These are phyloP conservation scores for Spencermartinsiella europaea DNA, from an alignment of 805 yeast species.

Conservation along the genomic window DNA sequence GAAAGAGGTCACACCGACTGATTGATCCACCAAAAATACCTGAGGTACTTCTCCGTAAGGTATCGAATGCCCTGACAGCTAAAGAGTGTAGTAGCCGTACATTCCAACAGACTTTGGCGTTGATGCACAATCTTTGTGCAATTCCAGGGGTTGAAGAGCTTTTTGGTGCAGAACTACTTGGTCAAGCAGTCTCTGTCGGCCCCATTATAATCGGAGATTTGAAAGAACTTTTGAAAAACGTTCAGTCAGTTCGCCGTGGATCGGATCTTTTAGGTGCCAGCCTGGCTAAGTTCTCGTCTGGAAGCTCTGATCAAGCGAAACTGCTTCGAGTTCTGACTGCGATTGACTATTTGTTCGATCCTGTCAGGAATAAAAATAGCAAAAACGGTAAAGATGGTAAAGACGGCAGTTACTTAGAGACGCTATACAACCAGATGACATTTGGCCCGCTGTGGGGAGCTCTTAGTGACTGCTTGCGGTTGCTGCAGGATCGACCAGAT, in stretches of 20 bases:
- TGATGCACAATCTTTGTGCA: constrained; percentile 69
- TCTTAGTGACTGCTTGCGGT: constrained; percentile 62
- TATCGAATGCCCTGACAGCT: constrained; percentile 64
- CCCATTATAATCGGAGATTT: constrained; percentile 51
- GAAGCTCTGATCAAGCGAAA: constrained; percentile 84
- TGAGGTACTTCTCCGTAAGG: constrained; percentile 51
- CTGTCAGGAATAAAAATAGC: constrained; percentile 24
- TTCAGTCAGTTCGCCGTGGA: constrained; percentile 36
- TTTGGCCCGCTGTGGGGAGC: constrained; percentile 83
- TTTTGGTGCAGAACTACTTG: constrained; percentile 63
- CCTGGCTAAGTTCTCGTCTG: constrained; percentile 64
- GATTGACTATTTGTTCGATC: constrained; percentile 70
- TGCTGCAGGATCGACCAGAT: constrained; percentile 53
- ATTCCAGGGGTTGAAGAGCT: constrained; percentile 56
- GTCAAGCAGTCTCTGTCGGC: constrained; percentile 58
- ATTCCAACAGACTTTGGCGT: constrained; percentile 74
- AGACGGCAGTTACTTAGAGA: constrained; percentile 16
- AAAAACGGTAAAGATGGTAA: constrained; percentile 20
- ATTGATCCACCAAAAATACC: constrained; percentile 55
- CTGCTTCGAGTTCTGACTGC: constrained; percentile 83
- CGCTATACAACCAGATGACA: constrained; percentile 59
- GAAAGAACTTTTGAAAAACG: constrained; percentile 41
- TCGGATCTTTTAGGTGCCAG: constrained; percentile 49
- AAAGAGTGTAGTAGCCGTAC: constrained; percentile 83
- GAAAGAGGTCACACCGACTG: constrained; percentile 11